phyloP scores from a whole-genome alignment of 2,329 filamentous ascomycete genomes.

The Teratosphaeriaceae sp. region DNA sequence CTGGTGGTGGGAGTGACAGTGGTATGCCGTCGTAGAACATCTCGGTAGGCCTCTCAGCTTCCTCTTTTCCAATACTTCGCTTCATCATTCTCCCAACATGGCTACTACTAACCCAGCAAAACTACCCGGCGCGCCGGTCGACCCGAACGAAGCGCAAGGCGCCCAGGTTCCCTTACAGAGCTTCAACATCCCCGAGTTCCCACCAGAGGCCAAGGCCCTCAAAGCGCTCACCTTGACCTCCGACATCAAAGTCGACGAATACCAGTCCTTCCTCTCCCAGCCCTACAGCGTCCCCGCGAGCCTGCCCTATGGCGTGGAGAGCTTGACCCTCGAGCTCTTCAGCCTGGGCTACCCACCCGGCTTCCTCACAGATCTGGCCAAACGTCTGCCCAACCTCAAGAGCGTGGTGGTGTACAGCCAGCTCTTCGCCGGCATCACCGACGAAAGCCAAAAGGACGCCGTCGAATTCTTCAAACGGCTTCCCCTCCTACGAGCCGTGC shows the following conservation, averaged over 20 bases:
- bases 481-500: conserved; percentile 34
- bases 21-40: too few relatives aligned
- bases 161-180: conserved; percentile 42
- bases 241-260: conserved; percentile 43
- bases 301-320: conserved; percentile 36
- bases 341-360: conserved; percentile 40
- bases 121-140: conserved; percentile 15
- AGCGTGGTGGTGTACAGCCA: conserved; percentile 41
- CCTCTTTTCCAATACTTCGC: background rate
- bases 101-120: conserved; percentile 14
- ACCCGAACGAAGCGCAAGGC: conserved; percentile 30
- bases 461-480: conserved; percentile 35
- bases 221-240: conserved; percentile 42
- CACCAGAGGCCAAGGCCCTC: conserved; percentile 36
- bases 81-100: conserved; percentile 5
- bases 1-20: too few relatives aligned
- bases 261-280: conserved; percentile 33
- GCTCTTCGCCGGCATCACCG: conserved; percentile 38
- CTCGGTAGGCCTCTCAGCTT: background rate
- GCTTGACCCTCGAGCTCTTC: conserved; percentile 44
- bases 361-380: conserved; percentile 36
- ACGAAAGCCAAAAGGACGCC: conserved; percentile 34
- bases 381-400: conserved; percentile 36
- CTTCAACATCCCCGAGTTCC: conserved; percentile 42
- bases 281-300: conserved; percentile 29